Conservation (phyloP, 73 alveolate species). For the Uronychia setigera region DNA sequence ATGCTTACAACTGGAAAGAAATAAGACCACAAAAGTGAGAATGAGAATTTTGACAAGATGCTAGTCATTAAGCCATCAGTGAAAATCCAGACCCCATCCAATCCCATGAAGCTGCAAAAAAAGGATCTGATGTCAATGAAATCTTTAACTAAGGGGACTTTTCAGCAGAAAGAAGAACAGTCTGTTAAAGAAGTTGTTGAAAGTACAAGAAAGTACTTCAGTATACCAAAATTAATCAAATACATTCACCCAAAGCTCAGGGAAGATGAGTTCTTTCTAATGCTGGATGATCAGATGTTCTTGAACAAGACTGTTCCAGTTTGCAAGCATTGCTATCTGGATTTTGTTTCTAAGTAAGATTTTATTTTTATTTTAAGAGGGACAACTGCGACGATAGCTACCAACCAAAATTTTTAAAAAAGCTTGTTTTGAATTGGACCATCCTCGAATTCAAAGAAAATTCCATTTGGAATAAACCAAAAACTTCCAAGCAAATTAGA, state of each 20-base stretch:
- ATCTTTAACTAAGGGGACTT: no score
- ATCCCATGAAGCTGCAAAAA: no score
- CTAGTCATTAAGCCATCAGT: background rate
- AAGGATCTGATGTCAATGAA: background rate
- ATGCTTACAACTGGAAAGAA: background rate
- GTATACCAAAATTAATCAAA: background rate
- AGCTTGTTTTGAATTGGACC: no score
- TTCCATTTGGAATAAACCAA: no score
- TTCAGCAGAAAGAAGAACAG: background rate
- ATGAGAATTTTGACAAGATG: background rate
- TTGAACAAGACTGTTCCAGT: slow-evolving; percentile 1
- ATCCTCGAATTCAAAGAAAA: no score
- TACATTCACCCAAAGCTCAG: background rate
- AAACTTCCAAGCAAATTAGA: no score
- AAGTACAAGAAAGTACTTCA: background rate
- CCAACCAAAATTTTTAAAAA: no score
- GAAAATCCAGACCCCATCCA: background rate
- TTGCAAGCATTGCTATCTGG: slow-evolving; percentile 8
- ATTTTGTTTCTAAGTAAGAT: background rate
- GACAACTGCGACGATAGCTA: background rate
- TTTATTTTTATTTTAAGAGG: background rate
- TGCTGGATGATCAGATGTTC: background rate
- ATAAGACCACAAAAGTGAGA: background rate
- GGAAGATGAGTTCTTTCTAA: background rate
- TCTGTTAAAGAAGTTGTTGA: background rate